phyloP scores from a whole-genome alignment of 2,329 filamentous ascomycete species.

The Endoconidiophora laricicola region DNA sequence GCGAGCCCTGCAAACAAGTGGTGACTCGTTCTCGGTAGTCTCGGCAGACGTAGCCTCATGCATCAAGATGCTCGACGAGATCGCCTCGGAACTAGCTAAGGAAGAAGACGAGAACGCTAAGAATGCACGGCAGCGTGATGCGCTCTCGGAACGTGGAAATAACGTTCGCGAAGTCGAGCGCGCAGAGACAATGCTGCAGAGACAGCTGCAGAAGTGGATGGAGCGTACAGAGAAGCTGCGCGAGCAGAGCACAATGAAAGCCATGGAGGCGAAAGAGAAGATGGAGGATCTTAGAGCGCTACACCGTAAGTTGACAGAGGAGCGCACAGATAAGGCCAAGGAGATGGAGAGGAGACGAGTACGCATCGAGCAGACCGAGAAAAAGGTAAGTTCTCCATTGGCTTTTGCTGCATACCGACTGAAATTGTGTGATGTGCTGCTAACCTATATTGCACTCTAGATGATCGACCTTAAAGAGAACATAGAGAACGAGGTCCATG shows the following conservation, averaged over 20 bases:
- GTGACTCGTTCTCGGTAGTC: slow-evolving; percentile 76
- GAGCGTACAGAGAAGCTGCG: slow-evolving; percentile 75
- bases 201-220: slow-evolving; percentile 71
- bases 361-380: slow-evolving; percentile 95
- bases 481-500: slow-evolving; percentile 85
- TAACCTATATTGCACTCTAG: slow-evolving; percentile 28
- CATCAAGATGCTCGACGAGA: slow-evolving; percentile 78
- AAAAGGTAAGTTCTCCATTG: slow-evolving; percentile 52
- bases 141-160: slow-evolving; percentile 71
- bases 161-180: slow-evolving; percentile 85
- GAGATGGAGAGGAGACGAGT: slow-evolving; percentile 86
- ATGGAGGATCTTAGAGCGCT: slow-evolving; percentile 79
- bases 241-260: slow-evolving; percentile 65
- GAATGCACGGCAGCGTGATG: slow-evolving; percentile 68
- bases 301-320: slow-evolving; percentile 67
- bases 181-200: slow-evolving; percentile 64
- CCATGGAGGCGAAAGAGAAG: slow-evolving; percentile 61
- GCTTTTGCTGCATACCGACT: neutral
- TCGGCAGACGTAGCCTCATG: slow-evolving; percentile 72
- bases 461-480: slow-evolving; percentile 97
- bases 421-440: slow-evolving; percentile 2
- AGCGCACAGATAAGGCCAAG: slow-evolving; percentile 69
- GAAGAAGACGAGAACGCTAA: slow-evolving; percentile 80
- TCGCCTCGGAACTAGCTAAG: slow-evolving; percentile 65
- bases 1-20: slow-evolving; percentile 80